Percentiles rank a stretch among this genome's conserved stretches.
Conservation (phyloP, 1,284 basidiomycete genomes). For the Naganishia sp. region DNA sequence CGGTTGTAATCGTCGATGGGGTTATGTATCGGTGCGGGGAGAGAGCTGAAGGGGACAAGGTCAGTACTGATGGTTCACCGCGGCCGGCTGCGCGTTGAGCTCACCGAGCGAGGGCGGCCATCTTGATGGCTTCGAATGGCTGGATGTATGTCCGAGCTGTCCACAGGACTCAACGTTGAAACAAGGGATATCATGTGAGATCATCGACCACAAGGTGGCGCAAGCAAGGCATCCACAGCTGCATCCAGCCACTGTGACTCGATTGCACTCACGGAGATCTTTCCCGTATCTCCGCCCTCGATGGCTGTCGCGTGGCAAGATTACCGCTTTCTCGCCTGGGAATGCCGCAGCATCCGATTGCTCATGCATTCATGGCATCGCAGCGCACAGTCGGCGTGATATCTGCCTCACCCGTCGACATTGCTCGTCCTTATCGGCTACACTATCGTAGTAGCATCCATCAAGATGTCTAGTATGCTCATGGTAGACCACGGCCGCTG, state of each 20-base stretch:
- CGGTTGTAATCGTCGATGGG: constrained; percentile 24
- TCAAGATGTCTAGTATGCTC: constrained; percentile 27
- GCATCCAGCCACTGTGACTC: neutral
- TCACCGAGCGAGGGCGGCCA: constrained; percentile 53
- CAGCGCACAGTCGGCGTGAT: neutral
- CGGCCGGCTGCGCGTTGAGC: neutral
- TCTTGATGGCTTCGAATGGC: constrained; percentile 21
- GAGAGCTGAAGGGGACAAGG: constrained; percentile 23
- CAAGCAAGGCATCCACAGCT: neutral
- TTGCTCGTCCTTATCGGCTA: neutral
- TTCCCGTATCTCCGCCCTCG: neutral
- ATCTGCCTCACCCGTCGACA: no score
- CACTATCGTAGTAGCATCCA: neutral
- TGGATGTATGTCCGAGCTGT: no score
- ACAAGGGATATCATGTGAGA: no score
- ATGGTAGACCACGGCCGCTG: neutral
- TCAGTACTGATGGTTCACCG: neutral
- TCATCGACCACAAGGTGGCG: neutral
- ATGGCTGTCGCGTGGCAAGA: constrained; percentile 9
- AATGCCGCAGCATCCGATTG: neutral
- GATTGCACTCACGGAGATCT: neutral
- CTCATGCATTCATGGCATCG: neutral
- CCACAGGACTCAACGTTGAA: no score
- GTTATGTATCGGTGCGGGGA: constrained; percentile 33
- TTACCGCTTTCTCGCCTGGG: constrained; percentile 3